These are phyloP conservation scores for Begonia masoniana DNA, from an alignment of 306 rosid species.

Conservation along the genomic window DNA sequence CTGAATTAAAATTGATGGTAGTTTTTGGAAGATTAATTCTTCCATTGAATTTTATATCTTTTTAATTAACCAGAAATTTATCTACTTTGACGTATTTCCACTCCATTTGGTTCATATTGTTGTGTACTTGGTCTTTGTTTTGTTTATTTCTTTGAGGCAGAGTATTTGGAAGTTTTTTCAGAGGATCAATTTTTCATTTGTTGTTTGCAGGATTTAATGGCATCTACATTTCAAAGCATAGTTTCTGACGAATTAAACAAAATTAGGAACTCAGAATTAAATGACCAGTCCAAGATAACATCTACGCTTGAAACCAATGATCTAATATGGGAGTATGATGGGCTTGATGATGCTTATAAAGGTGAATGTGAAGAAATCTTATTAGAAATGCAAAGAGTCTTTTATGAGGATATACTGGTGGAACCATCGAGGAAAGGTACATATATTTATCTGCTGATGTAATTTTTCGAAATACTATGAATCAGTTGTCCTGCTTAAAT, in stretches of 20 bases:
- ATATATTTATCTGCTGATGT: neutral
- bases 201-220: slow-evolving; percentile 30
- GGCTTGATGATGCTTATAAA: slow-evolving; percentile 27
- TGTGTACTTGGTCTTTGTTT: too few species aligned
- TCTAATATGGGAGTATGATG: slow-evolving; percentile 56
- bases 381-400: slow-evolving; percentile 70
- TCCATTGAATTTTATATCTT: too few species aligned
- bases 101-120: too few species aligned
- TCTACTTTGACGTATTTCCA: too few species aligned
- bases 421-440: slow-evolving; percentile 36
- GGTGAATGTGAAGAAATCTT: slow-evolving; percentile 63
- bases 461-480: neutral
- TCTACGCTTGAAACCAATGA: slow-evolving; percentile 22
- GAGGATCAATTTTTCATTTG: too few species aligned
- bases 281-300: slow-evolving; percentile 5
- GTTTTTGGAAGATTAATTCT: too few species aligned
- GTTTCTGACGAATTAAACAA: slow-evolving; percentile 59
- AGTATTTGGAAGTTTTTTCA: too few species aligned
- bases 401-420: slow-evolving; percentile 47
- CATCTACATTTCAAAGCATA: slow-evolving; percentile 39
- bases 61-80: too few species aligned
- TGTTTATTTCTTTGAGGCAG: too few species aligned
- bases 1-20: too few species aligned
- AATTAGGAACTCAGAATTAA: slow-evolving; percentile 27
- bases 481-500: neutral